Evolutionary conservation across 2,329 filamentous ascomycete genomes (phyloP).

Genomic region (Claviceps pazoutovae): DNA sequence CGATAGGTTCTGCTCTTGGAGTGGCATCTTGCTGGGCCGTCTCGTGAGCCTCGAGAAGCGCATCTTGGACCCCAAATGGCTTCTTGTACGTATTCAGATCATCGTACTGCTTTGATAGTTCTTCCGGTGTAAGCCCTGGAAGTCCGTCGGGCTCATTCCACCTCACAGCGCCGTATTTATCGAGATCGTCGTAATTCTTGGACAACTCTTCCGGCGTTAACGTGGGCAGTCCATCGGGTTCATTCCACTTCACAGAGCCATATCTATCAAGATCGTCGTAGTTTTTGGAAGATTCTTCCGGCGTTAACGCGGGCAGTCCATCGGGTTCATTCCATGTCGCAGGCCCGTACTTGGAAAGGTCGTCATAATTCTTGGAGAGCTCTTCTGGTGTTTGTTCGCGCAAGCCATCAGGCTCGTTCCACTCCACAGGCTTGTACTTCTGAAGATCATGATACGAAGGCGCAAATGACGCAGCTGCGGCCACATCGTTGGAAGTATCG

Average conservation of each 20-base stretch:
- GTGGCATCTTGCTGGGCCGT: constrained; percentile 6
- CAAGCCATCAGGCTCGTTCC: constrained; percentile 28
- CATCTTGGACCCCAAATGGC: constrained; percentile 5
- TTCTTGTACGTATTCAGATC: constrained; percentile 22
- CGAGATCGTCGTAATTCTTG: constrained; percentile 24
- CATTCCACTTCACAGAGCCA: constrained; percentile 16
- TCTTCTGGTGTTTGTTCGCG: constrained; percentile 19
- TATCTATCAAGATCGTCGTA: constrained; percentile 25
- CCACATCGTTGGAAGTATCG: constrained; percentile 14
- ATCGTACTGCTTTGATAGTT: constrained; percentile 18
- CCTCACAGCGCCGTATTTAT: constrained; percentile 17
- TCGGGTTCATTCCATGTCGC: constrained; percentile 24
- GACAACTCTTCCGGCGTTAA: constrained; percentile 16
- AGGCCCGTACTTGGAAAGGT: constrained; percentile 22
- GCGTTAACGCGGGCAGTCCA: constrained; percentile 15
- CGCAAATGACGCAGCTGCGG: constrained; percentile 13
- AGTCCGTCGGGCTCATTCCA: constrained; percentile 19
- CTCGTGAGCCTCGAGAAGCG: constrained; percentile 7
- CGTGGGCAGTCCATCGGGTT: constrained; percentile 15
- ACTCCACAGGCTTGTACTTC: constrained; percentile 23
- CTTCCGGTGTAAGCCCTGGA: constrained; percentile 14
- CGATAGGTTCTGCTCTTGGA: constrained; percentile 6
- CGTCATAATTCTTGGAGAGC: constrained; percentile 24
- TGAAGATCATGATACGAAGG: constrained; percentile 25
- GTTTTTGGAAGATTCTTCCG: constrained; percentile 25